These are phyloP conservation scores for Floccularia luteovirens DNA, from an alignment of 768 basidiomycete species.

Conservation along the genomic window DNA sequence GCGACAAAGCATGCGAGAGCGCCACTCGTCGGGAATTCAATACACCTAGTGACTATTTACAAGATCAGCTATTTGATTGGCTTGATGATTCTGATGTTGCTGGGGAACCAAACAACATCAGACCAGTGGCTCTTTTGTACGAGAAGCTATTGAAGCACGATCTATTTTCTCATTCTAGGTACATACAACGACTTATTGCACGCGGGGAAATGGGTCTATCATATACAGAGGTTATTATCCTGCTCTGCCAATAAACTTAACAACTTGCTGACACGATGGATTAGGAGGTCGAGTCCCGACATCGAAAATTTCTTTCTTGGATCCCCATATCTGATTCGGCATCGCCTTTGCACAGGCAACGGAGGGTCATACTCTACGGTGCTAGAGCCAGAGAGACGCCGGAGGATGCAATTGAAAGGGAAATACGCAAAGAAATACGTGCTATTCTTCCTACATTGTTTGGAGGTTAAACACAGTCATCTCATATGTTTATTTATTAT, in stretches of 20 bases:
- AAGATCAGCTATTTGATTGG: slow-evolving; percentile 79
- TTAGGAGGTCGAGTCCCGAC: slow-evolving; percentile 48
- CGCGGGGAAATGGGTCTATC: slow-evolving; percentile 63
- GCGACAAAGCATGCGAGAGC: slow-evolving; percentile 51
- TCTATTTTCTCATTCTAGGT: slow-evolving; percentile 67
- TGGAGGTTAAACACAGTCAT: slow-evolving; percentile 30
- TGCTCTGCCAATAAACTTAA: neutral
- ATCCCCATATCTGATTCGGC: slow-evolving; percentile 62
- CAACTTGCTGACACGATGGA: neutral
- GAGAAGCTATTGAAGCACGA: slow-evolving; percentile 65
- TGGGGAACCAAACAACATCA: slow-evolving; percentile 45
- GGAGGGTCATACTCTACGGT: slow-evolving; percentile 65
- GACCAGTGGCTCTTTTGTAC: slow-evolving; percentile 58
- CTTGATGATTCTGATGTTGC: slow-evolving; percentile 61
- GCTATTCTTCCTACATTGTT: slow-evolving; percentile 60
- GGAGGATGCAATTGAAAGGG: slow-evolving; percentile 62
- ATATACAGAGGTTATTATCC: slow-evolving; percentile 36
- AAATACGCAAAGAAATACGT: slow-evolving; percentile 67
- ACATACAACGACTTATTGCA: slow-evolving; percentile 77
- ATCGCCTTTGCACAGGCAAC: slow-evolving; percentile 55
- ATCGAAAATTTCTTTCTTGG: slow-evolving; percentile 62
- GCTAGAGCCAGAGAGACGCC: slow-evolving; percentile 60
- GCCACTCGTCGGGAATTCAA: slow-evolving; percentile 55
- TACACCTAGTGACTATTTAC: slow-evolving; percentile 55
- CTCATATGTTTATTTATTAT: neutral